Evolutionary conservation across 352 stramenopile genomes (phyloP), one percentile per base, ranked within the genome.

Genomic region (Globisporangium heterothallicum): DNA sequence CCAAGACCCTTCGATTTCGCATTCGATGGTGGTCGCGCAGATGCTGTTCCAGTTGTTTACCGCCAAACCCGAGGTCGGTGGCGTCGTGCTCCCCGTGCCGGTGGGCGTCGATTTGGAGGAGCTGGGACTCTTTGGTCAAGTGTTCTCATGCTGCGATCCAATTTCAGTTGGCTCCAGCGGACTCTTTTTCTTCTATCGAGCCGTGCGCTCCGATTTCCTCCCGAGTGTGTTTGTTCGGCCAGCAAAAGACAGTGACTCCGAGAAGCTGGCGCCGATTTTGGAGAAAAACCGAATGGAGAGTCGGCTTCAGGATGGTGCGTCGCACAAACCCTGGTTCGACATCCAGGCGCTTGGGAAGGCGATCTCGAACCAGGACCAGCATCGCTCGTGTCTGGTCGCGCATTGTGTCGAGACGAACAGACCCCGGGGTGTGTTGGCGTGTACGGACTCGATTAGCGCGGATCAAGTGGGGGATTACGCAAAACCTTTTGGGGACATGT

Each of bases 401-500:
- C 67, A 83, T 5, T 70, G 59, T 7, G 58, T 83, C 8, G 57
- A 59, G 7, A 59, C 30, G 1, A 52, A 67, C 13, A 60, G 58
- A 9, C 70, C 71, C 0, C 46, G 36, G 6, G 76, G 69, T 3
- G 25, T 87, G 16, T 45, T 87, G 24, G 70, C 74, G 7, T 84
- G 71, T 43, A 75, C 76, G 1, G 65, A 84, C 43, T 67, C 72
- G 6, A 65, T 87, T 18, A 48, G 64, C 14, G 56, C 48, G 2
- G 67, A 77, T n/a, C 60, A 74, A 42, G 71, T 71, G 2, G 68
- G 73, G 25, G 55, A 59, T 19, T 86, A 84, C 47, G 64, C 71
- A 21, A 77, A 69, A 43, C 53, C 87, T 29, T 88, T 88, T 44
- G 73, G 72, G 6, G 73, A 83, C 16, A 49, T 87, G 25, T 88